These are phyloP conservation scores for Aspergillus sp. DNA, from an alignment of 2,329 filamentous ascomycete species.

Conservation along the genomic window DNA sequence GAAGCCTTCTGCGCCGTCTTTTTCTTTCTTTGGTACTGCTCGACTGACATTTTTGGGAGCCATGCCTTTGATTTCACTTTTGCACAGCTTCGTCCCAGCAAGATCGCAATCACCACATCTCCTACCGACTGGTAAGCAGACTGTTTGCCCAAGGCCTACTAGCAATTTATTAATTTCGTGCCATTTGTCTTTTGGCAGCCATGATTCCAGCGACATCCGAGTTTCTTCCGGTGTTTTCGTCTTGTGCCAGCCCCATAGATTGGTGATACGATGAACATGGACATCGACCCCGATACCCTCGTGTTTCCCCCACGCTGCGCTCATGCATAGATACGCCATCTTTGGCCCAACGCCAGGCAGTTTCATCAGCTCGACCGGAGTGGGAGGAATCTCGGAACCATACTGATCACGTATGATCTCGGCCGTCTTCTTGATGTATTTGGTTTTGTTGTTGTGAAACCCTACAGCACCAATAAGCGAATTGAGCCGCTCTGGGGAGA, in stretches of 20 bases:
- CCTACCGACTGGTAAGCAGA: constrained; percentile 76
- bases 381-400: constrained; percentile 75
- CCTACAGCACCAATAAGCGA: constrained; percentile 79
- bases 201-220: constrained; percentile 69
- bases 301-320: constrained; percentile 67
- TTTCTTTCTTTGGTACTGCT: constrained; percentile 4
- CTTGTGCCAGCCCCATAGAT: constrained; percentile 88
- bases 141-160: constrained; percentile 83
- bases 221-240: constrained; percentile 83
- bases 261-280: constrained; percentile 91
- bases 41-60: constrained; percentile 43
- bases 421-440: constrained; percentile 74
- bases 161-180: constrained; percentile 88
- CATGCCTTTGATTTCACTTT: constrained; percentile 66
- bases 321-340: constrained; percentile 89
- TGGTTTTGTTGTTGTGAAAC: constrained; percentile 94
- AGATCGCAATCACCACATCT: constrained; percentile 85
- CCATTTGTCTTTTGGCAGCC: constrained; percentile 84
- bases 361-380: constrained; percentile 70
- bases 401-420: constrained; percentile 70
- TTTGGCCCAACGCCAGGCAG: constrained; percentile 90
- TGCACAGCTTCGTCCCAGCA: constrained; percentile 73
- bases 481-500: constrained; percentile 67
- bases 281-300: constrained; percentile 91
- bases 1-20: not conserved